These are phyloP conservation scores for Cairneyella variabilis DNA, from an alignment of 495 filamentous ascomycete genomes.

Conservation along the genomic window DNA sequence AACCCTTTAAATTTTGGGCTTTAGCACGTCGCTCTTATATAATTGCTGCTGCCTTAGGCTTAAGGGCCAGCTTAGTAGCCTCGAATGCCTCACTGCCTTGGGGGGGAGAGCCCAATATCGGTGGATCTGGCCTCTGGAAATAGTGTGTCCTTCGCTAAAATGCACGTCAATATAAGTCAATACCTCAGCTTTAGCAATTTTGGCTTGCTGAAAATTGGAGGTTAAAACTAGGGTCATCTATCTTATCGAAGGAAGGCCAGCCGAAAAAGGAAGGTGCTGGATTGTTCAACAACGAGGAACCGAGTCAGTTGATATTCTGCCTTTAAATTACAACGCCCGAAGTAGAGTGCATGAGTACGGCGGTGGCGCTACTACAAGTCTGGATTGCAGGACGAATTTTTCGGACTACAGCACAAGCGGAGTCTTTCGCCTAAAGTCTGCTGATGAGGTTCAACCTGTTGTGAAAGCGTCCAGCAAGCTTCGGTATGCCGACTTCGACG, in stretches of 20 bases:
- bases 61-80: too few relatives aligned
- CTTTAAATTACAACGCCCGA: not conserved
- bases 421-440: not conserved
- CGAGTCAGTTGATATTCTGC: conserved; percentile 25
- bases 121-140: conserved; percentile 32
- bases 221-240: conserved; percentile 33
- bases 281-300: conserved; percentile 35
- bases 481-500: conserved; percentile 4
- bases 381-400: not conserved
- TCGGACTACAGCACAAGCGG: not conserved
- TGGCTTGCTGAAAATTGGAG: conserved; percentile 8
- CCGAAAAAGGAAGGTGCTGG: conserved; percentile 29
- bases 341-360: not conserved
- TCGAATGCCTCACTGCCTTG: too few relatives aligned
- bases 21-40: too few relatives aligned
- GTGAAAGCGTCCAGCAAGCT: not conserved
- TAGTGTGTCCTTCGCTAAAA: conserved; percentile 21
- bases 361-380: not conserved
- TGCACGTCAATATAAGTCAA: conserved; percentile 30
- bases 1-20: too few relatives aligned
- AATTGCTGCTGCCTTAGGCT: too few relatives aligned
- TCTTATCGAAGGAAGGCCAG: conserved; percentile 35
- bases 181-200: not conserved
- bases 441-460: not conserved
- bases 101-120: conserved; percentile 41